Conservation (phyloP, 108 stramenopile genomes). For the Pseudonitzschia pungens region DNA sequence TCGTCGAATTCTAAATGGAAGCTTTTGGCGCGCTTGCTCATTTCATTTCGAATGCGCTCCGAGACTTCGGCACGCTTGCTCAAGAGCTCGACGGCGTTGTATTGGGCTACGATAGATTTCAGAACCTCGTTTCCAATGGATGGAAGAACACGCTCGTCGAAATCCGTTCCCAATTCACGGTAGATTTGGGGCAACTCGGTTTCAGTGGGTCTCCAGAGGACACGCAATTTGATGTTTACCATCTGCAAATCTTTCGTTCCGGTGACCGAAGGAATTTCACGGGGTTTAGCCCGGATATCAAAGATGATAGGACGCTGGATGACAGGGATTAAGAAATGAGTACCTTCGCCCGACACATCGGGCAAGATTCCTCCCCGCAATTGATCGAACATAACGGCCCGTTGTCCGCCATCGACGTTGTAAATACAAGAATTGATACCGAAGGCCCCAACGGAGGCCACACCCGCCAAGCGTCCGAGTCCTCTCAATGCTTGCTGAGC, state of each 20-base stretch:
- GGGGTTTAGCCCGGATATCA: slow-evolving; percentile 94
- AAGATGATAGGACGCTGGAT: slow-evolving; percentile 94
- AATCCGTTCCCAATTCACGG: slow-evolving; percentile 94
- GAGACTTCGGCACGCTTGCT: slow-evolving; percentile 97
- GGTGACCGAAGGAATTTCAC: slow-evolving; percentile 95
- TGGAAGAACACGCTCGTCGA: slow-evolving; percentile 99
- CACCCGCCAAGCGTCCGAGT: slow-evolving; percentile 68
- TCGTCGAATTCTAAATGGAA: slow-evolving; percentile 98
- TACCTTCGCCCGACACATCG: slow-evolving; percentile 93
- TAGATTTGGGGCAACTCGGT: slow-evolving; percentile 92
- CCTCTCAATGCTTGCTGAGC: slow-evolving; percentile 41
- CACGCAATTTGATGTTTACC: slow-evolving; percentile 98
- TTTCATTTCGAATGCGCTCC: slow-evolving; percentile 87
- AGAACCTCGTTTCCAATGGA: slow-evolving; percentile 99
- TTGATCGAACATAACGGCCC: slow-evolving; percentile 98
- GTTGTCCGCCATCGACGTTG: slow-evolving; percentile 98
- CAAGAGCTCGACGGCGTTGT: slow-evolving; percentile 99
- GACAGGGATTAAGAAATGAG: slow-evolving; percentile 88
- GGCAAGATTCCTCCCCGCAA: slow-evolving; percentile 93
- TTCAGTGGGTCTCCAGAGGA: slow-evolving; percentile 95
- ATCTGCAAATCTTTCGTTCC: slow-evolving; percentile 99
- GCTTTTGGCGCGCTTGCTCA: slow-evolving; percentile 90
- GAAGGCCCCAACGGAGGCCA: slow-evolving; percentile 77
- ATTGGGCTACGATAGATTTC: slow-evolving; percentile 98
- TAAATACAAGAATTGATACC: slow-evolving; percentile 81